Evolutionary conservation across 108 stramenopile species (phyloP).

Genomic region (Fragilariopsis cylindrus): DNA sequence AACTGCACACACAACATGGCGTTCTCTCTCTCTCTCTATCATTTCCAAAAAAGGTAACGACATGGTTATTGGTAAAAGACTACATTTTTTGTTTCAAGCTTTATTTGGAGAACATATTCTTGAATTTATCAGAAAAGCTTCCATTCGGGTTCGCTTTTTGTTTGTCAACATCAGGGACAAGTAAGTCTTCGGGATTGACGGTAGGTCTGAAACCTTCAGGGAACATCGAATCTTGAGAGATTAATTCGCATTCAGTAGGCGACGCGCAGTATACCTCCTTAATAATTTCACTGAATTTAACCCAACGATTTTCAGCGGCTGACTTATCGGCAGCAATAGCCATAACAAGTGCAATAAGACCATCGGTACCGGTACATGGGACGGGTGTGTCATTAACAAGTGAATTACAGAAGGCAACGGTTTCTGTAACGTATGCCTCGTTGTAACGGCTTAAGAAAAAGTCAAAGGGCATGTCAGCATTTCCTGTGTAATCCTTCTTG

Average conservation of each 20-base stretch:
- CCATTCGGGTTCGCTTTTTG: constrained; percentile 24
- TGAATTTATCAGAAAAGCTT: constrained; percentile 13
- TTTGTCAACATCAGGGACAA: constrained; percentile 61
- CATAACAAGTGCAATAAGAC: constrained; percentile 95
- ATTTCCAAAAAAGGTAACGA: background rate
- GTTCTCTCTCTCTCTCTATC: background rate
- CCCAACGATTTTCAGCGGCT: constrained; percentile 87
- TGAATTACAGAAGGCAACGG: constrained; percentile 91
- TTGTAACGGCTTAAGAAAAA: constrained; percentile 96
- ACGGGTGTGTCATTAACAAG: constrained; percentile 90
- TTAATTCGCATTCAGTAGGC: constrained; percentile 62
- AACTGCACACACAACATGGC: background rate
- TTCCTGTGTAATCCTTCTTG: constrained; percentile 91
- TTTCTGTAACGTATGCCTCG: constrained; percentile 93
- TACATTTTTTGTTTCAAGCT: background rate
- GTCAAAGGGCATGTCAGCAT: constrained; percentile 97
- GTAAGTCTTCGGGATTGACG: constrained; percentile 50
- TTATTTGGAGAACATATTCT: constrained; percentile 22
- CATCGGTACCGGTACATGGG: constrained; percentile 95
- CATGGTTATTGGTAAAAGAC: background rate
- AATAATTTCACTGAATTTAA: constrained; percentile 83
- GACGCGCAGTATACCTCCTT: constrained; percentile 65
- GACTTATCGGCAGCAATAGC: constrained; percentile 91
- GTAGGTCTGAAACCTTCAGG: constrained; percentile 77
- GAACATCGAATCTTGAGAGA: constrained; percentile 62